Conservation (phyloP, 257 asterid genomes). For the Solanum chmielewskii region DNA sequence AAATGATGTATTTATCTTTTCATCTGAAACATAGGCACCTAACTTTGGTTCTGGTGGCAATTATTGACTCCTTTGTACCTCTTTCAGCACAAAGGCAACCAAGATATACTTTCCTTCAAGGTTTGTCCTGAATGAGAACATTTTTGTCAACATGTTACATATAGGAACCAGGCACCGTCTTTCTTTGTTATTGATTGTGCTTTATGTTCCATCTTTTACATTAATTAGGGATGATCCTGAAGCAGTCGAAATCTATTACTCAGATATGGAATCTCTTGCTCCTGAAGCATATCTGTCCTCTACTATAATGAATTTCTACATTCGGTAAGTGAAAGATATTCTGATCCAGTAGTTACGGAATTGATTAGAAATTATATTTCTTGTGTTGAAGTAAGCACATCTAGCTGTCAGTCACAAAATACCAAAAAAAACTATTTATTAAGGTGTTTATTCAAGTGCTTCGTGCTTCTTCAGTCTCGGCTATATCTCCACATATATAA, state of each 20-base stretch:
- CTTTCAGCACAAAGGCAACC: conserved; percentile 26
- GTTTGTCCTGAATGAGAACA: neutral
- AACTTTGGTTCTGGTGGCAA: neutral
- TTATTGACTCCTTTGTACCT: neutral
- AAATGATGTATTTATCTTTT: neutral
- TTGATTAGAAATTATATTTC: conserved; percentile 60
- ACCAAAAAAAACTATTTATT: neutral
- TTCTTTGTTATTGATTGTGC: neutral
- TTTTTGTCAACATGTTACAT: neutral
- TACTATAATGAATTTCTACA: conserved; percentile 66
- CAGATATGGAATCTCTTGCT: conserved; percentile 68
- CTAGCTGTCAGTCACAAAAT: neutral
- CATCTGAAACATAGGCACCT: neutral
- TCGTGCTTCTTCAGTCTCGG: neutral
- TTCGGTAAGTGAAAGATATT: conserved; percentile 40
- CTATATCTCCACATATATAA: neutral
- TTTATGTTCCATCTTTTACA: neutral
- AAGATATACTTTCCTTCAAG: conserved; percentile 71
- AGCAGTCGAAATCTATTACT: conserved; percentile 47
- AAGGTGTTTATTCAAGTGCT: neutral
- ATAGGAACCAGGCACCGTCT: neutral
- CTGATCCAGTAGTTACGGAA: neutral
- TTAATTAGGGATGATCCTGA: conserved; percentile 55
- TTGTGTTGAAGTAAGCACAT: conserved; percentile 12
- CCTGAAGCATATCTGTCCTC: conserved; percentile 77